Conservation (phyloP, 164 flowering plant genomes). For the Platanus orientalis region DNA sequence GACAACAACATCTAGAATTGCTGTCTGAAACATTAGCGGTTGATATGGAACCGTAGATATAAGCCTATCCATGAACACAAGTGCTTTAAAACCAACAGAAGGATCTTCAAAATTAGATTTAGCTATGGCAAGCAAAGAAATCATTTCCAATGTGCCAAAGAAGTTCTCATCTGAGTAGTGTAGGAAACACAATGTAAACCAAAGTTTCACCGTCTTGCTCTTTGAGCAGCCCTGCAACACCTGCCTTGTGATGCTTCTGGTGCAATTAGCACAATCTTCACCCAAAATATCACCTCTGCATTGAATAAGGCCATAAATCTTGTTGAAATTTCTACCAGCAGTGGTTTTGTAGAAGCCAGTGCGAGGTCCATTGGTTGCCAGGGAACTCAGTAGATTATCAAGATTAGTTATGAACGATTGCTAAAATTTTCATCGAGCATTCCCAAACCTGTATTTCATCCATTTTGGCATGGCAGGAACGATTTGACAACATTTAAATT, state of each 20-base stretch:
- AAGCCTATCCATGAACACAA: conserved; percentile 13
- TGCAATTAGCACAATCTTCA: conserved; percentile 17
- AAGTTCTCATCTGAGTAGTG: conserved; percentile 16
- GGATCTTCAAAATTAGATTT: conserved; percentile 13
- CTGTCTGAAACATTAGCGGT: conserved; percentile 17
- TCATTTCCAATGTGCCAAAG: conserved; percentile 16
- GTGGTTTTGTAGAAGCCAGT: conserved; percentile 21
- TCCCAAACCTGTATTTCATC: background rate
- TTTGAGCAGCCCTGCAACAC: conserved; percentile 13
- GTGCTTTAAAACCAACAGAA: conserved; percentile 10
- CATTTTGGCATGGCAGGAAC: background rate
- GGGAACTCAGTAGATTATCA: conserved; percentile 7
- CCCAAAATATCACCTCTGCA: no score
- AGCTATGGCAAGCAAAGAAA: background rate
- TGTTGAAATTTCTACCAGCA: conserved; percentile 8
- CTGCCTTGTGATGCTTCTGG: background rate
- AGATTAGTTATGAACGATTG: conserved; percentile 14
- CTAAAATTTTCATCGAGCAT: background rate
- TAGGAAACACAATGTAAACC: conserved; percentile 25
- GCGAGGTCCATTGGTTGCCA: conserved; percentile 12
- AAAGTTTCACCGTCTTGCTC: conserved; percentile 15
- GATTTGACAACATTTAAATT: background rate
- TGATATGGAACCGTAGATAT: conserved; percentile 14
- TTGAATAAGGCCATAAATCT: conserved; percentile 22
- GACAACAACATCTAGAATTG: conserved; percentile 14